phyloP scores from a whole-genome alignment of 257 asterid species.

The Solanum pennellii region DNA sequence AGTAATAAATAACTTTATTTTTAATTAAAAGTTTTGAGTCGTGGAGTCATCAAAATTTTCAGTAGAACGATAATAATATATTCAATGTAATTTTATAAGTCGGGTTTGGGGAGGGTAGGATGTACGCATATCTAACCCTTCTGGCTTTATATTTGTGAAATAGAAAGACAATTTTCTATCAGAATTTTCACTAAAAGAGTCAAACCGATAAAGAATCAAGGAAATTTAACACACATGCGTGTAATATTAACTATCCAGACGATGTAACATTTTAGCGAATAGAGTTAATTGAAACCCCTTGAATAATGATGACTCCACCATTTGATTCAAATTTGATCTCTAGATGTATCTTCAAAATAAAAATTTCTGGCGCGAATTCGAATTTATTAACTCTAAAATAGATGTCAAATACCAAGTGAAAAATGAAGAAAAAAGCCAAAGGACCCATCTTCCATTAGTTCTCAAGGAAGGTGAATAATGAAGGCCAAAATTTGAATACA shows the following conservation, averaged over 20 bases:
- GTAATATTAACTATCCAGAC: too few species aligned
- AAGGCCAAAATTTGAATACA: neutral
- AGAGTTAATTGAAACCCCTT: neutral
- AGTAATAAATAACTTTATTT: neutral
- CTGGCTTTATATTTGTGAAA: neutral
- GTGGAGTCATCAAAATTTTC: fast-evolving
- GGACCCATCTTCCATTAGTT: neutral
- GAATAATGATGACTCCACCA: neutral
- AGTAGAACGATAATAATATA: neutral
- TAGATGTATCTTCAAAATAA: fast-evolving
- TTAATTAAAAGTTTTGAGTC: neutral
- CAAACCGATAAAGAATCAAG: neutral
- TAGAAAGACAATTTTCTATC: neutral
- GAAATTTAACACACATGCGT: neutral
- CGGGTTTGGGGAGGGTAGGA: fast-evolving
- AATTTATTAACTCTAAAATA: neutral
- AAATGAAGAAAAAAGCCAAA: neutral
- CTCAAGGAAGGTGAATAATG: neutral
- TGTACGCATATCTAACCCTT: neutral
- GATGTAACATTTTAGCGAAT: neutral
- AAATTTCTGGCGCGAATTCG: fast-evolving
- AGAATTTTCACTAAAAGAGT: neutral
- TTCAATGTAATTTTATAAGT: fast-evolving
- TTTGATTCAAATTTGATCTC: neutral
- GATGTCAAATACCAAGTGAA: neutral